Evolutionary conservation across 2,329 filamentous ascomycete species (phyloP), one percentile per base, ranked within the genome.

Genomic region (Penicillium sp.): DNA sequence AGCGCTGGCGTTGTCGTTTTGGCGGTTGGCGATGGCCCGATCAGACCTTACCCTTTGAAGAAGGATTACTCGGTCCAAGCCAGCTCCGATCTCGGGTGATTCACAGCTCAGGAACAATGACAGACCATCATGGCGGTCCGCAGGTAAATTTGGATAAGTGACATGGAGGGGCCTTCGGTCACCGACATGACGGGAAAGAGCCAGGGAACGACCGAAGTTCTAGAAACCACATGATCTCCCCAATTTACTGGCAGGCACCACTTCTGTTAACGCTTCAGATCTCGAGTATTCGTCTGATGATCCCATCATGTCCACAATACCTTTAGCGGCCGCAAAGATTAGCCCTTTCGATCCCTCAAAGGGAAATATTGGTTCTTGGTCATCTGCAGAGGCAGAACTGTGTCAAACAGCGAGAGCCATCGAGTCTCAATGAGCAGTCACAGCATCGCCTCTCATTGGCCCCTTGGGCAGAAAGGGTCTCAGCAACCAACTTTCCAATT

Each of bases 131-230:
- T 18, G 11, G 33, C 9, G 38, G 7, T 5, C 19, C 22, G 7
- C 7, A 25, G 7, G 22, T 25, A 7, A 42, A 16, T 7, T 19
- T n/a, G 27, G n/a, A 28, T 13, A 8, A 18, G 3, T 13, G 13
- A 27, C 18, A 28, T 27, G 5, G 30, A 22, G 36, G 41, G 29
- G 41, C 36, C 16, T 30, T 9, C 7, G 9, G 22, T 27, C 22
- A n/a, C 41, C 46, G 37, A 40, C 46, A 16, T 45, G 35, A 46
- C 47, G 41, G 47, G 41, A 40, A 44, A 19, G 28, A 19, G 14
- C 27, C 29, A 41, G 44, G 29, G 30, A 35, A 39, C 42, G 22
- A 27, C 29, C 10, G 8, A 30, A 30, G 12, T 22, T 27, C 10
- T n/a, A 48, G 16, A 18, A 37, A 36, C 29, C 29, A 37, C 31